Conservation (phyloP, 78 protist species). For the Guillardia theta region DNA sequence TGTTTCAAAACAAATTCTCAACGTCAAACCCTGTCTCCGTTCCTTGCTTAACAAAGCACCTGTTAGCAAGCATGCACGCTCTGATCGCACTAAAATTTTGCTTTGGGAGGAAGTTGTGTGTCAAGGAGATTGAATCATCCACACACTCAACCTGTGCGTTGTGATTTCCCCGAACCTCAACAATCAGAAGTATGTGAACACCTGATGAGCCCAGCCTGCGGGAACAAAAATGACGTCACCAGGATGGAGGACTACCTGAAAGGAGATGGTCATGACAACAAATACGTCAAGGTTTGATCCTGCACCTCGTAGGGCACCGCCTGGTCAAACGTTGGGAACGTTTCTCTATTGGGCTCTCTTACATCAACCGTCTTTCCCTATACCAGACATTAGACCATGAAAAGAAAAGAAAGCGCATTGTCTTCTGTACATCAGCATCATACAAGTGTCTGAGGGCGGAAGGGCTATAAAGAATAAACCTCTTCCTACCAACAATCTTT, state of each 20-base stretch:
- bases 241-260: not conserved
- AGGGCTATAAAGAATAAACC: not conserved
- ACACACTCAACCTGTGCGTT: not conserved
- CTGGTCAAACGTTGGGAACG: not conserved
- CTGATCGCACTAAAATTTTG: not conserved
- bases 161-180: not conserved
- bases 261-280: not conserved
- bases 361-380: not conserved
- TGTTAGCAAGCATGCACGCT: not conserved
- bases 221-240: not conserved
- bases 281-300: not conserved
- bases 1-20: too few relatives aligned
- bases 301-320: not conserved
- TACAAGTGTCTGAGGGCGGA: not conserved
- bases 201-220: not conserved
- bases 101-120: not conserved
- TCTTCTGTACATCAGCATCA: not conserved
- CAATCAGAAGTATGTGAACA: not conserved
- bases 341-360: not conserved
- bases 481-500: not conserved
- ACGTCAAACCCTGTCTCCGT: not conserved
- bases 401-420: too few relatives aligned
- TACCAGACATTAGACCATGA: too few relatives aligned
- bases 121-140: not conserved
- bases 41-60: not conserved